These are phyloP conservation scores for Leccinum pseudoinsigne DNA, from an alignment of 1,284 basidiomycete species.

Conservation along the genomic window DNA sequence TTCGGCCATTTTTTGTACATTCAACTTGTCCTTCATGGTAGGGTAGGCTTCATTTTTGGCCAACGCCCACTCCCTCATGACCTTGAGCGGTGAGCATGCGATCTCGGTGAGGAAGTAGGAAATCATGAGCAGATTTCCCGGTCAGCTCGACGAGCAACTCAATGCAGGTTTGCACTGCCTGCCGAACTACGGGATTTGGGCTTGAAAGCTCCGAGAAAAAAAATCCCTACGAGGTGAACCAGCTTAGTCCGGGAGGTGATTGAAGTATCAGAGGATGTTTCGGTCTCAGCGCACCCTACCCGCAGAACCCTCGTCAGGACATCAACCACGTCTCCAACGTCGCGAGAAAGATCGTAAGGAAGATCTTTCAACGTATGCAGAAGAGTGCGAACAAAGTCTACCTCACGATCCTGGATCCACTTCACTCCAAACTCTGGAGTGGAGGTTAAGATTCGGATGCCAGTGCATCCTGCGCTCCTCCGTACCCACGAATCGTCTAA, in stretches of 20 bases:
- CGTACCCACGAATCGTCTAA: slow-evolving; percentile 87
- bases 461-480: slow-evolving; percentile 86
- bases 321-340: slow-evolving; percentile 79
- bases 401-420: slow-evolving; percentile 89
- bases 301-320: slow-evolving; percentile 79
- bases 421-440: slow-evolving; percentile 72
- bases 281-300: slow-evolving; percentile 61
- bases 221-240: slow-evolving; percentile 74
- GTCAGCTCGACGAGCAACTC: slow-evolving; percentile 78
- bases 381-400: slow-evolving; percentile 90
- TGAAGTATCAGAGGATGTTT: slow-evolving; percentile 42
- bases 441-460: slow-evolving; percentile 77
- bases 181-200: slow-evolving; percentile 84
- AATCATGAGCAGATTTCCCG: slow-evolving; percentile 71
- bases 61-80: too few relatives aligned
- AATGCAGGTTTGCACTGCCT: slow-evolving; percentile 84
- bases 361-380: slow-evolving; percentile 96
- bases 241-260: slow-evolving; percentile 52
- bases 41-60: too few relatives aligned
- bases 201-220: slow-evolving; percentile 93
- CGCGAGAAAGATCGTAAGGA: slow-evolving; percentile 85
- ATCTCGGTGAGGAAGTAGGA: slow-evolving; percentile 85
- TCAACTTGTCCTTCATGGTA: too few relatives aligned
- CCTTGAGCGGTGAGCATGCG: slow-evolving; percentile 72
- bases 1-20: too few relatives aligned